Percentiles rank a stretch among this genome's conserved stretches.
Conservation (phyloP, 2,329 filamentous ascomycete genomes). For the Byssothecium circinans region DNA sequence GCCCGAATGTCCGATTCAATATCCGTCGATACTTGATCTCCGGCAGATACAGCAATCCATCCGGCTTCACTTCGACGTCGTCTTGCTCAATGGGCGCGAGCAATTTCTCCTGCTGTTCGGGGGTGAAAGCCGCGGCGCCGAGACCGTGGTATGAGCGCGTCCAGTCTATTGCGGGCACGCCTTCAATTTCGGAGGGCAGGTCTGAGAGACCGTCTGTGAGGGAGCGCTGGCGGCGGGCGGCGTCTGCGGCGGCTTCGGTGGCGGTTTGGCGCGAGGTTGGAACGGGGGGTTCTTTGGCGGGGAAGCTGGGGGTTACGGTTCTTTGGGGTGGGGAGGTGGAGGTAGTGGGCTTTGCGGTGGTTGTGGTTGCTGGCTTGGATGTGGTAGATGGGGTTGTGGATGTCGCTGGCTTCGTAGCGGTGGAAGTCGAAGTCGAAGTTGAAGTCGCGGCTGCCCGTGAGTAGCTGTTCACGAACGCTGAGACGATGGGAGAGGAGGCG, state of each 20-base stretch:
- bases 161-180: constrained; percentile 71
- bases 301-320: constrained; percentile 30
- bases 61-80: constrained; percentile 96
- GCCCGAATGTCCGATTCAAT: constrained; percentile 87
- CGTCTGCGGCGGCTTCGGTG: constrained; percentile 25
- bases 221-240: constrained; percentile 40
- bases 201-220: constrained; percentile 54
- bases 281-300: constrained; percentile 37
- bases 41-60: constrained; percentile 92
- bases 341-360: constrained; percentile 5
- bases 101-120: constrained; percentile 69
- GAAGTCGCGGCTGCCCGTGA: constrained; percentile 17
- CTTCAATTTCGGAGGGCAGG: constrained; percentile 53
- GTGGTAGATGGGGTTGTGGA: constrained; percentile 10
- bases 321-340: constrained; percentile 20
- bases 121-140: constrained; percentile 68
- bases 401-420: constrained; percentile 19
- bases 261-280: constrained; percentile 35
- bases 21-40: constrained; percentile 98
- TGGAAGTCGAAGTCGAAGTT: constrained; percentile 11
- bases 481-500: constrained; percentile 20
- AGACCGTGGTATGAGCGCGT: constrained; percentile 80
- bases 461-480: constrained; percentile 25
- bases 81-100: constrained; percentile 66
- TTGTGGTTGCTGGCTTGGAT: background rate